Evolutionary conservation across 2,329 filamentous ascomycete species (phyloP), one percentile per base, ranked within the genome.

Genomic region (Fusarium kyushuense): DNA sequence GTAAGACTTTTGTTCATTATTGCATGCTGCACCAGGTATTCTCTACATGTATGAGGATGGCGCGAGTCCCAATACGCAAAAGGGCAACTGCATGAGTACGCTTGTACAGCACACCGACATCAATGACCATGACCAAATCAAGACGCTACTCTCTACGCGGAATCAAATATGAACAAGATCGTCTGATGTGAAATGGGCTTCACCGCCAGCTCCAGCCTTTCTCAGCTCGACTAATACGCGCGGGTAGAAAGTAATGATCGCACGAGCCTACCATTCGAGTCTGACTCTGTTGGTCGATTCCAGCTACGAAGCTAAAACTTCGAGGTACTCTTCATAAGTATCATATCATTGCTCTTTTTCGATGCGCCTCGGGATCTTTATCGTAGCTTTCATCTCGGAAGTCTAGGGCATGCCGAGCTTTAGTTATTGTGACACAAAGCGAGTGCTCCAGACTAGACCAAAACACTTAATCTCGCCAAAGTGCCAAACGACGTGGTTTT

Each of bases 131-230:
- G 27, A 9, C 27, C 42, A 69, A 48, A 25, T 25, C 48, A 58
- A 65, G 48, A 48, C 65, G 59, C 49, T 45, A 47, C 46, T 29
- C 45, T 33, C 33, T 41, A 47, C 49, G 21, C 47, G 29, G 33
- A 51, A 55, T 59, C 25, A 36, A 58, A 52, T 53, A 56, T 54
- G 42, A 60, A 60, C 58, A 59, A 47, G 58, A 60, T 63, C 42
- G 43, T 41, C 36, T 11, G 19, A 36, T 33, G 10, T 42, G 30
- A 33, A 52, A 36, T 46, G 23, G 19, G 36, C 52, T 63, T 67
- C 64, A 73, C 69, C 71, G 71, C 71, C 71, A 72, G 59, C 63
- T 69, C 32, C n/a, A n/a, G n/a, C n/a, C n/a, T 43, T 54, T 43
- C 25, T 23, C 49, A 58, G 36, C 42, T 48, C 55, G 55, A 41